phyloP scores from a whole-genome alignment of 495 filamentous ascomycete genomes.

The Hamigera avellanea region DNA sequence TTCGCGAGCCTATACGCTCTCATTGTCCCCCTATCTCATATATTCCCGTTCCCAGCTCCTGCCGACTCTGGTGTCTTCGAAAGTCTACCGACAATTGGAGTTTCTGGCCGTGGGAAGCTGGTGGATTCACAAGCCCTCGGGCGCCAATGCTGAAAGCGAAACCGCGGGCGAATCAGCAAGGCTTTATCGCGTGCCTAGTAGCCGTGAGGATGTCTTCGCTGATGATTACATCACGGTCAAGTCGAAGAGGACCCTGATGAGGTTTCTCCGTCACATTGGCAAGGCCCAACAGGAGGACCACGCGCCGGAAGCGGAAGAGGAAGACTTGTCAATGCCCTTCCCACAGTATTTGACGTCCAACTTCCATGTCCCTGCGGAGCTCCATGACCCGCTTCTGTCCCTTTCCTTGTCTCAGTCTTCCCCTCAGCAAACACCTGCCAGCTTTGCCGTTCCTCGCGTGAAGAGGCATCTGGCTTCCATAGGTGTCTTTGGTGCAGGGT shows the following conservation, averaged over 20 bases:
- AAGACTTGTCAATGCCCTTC: slow-evolving; percentile 36
- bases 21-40: slow-evolving; percentile 76
- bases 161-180: slow-evolving; percentile 6
- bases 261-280: slow-evolving; percentile 60
- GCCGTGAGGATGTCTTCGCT: slow-evolving; percentile 77
- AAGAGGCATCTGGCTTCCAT: slow-evolving; percentile 76
- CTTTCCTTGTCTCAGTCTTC: slow-evolving; percentile 62
- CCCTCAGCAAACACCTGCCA: slow-evolving; percentile 45
- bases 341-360: slow-evolving; percentile 51
- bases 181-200: slow-evolving; percentile 61
- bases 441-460: slow-evolving; percentile 54
- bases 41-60: slow-evolving; percentile 73
- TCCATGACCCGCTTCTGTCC: slow-evolving; percentile 64
- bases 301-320: slow-evolving; percentile 14
- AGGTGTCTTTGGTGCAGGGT: slow-evolving; percentile 75
- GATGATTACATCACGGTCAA: slow-evolving; percentile 59
- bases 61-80: slow-evolving; percentile 69
- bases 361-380: slow-evolving; percentile 59
- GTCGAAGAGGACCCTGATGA: slow-evolving; percentile 75
- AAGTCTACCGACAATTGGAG: slow-evolving; percentile 77
- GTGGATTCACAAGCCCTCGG: slow-evolving; percentile 52
- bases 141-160: slow-evolving; percentile 3
- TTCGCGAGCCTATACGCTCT: slow-evolving; percentile 71
- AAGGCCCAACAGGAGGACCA: slow-evolving; percentile 21
- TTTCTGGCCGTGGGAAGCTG: slow-evolving; percentile 92